Evolutionary conservation across 2,329 filamentous ascomycete species (phyloP), one percentile per base, ranked within the genome.

Genomic region (Aspergillus oerlinghausenensis): DNA sequence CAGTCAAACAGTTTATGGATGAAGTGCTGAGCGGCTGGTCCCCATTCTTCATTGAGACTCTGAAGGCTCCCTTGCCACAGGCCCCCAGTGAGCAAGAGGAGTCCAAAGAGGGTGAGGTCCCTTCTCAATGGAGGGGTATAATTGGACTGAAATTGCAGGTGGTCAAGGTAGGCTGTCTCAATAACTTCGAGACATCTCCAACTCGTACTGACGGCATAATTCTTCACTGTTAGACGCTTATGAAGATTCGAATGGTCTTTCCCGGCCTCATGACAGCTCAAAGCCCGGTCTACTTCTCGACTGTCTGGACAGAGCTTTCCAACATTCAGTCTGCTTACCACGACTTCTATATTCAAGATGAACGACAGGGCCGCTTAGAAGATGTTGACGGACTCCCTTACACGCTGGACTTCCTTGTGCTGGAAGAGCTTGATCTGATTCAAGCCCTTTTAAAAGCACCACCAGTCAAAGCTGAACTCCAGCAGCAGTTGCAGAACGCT

Each of bases 391-490:
- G 87, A 45, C 81, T 99, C n/a, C 92, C 93, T 0, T 97, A 96
- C 74, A 96, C 92, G 1, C 80, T 99, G 25, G 94, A 99, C 74
- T 94, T 96, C 68, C 82, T 99, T 52, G 86, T 97, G 3, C 79
- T 97, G 7, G 94, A 99, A 73, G 92, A 97, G 73, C 81, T 99
- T 25, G 94, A 99, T 74, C 92, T 97, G 68, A 84, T 99, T 70
- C 94, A 96, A 75, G 88, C 92, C 56, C 92, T 92, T 72, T 82
- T 99, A 61, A 87, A 90, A 61, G 93, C 93, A 6, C 87, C 90
- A 3, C 90, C 91, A 0, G 92, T 99, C 1, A 89, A 92, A 64
- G 87, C 90, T 60, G 90, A 97, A 73, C 84, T 99, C n/a, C 88
- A 93, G 63, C 83, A 85, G 49, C 89, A 96, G 74, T 79, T 97